These are phyloP conservation scores for Syzygium oleosum DNA, from an alignment of 345 rosid genomes.

Conservation along the genomic window DNA sequence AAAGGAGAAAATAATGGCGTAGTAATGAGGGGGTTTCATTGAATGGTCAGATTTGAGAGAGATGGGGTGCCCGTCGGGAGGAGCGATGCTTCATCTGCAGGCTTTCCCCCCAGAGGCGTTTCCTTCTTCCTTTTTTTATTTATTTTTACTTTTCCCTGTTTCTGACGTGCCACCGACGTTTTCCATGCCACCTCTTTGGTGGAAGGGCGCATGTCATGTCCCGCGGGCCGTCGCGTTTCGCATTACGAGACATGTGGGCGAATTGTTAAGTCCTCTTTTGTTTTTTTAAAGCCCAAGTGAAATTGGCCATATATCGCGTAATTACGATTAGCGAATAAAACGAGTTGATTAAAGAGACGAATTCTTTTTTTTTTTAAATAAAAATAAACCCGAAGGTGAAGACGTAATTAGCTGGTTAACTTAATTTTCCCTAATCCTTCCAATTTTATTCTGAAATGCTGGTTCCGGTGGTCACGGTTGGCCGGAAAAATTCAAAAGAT, in stretches of 20 bases:
- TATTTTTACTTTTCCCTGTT: background rate
- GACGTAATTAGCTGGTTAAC: background rate
- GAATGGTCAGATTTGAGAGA: background rate
- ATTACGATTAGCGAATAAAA: background rate
- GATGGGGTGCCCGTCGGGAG: background rate
- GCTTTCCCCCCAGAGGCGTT: background rate
- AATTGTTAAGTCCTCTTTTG: background rate
- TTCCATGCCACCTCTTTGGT: background rate
- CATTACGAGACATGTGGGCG: background rate
- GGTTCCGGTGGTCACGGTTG: background rate
- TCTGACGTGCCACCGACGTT: constrained; percentile 4
- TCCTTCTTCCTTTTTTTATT: background rate
- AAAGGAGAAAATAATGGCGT: background rate
- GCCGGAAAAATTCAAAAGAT: background rate
- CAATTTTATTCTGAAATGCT: background rate
- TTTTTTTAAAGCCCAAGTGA: background rate
- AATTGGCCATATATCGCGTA: background rate
- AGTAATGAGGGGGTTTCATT: background rate
- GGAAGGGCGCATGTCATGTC: background rate
- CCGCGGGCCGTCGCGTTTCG: background rate
- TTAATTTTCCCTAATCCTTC: background rate
- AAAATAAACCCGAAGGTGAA: too few species aligned
- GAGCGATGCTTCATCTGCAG: background rate
- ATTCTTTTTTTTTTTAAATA: too few species aligned
- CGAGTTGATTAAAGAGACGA: background rate